A percentile compares a stretch with the other conserved stretches of the same genome.
Evolutionary conservation across 352 stramenopile species (phyloP).

Genomic region (Phytophthora aleatoria): DNA sequence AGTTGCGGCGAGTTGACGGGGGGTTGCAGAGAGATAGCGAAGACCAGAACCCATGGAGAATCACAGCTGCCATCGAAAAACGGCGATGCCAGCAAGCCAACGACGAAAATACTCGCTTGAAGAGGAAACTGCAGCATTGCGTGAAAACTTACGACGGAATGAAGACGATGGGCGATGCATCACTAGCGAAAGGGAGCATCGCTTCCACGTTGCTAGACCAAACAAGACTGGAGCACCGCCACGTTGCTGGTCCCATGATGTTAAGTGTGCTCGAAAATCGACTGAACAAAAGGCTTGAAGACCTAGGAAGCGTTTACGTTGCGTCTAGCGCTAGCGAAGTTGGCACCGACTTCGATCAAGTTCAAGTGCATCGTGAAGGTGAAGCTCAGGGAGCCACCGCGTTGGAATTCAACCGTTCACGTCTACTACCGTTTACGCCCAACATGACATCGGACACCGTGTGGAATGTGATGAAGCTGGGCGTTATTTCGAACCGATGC

Average conservation of each 20-base stretch:
- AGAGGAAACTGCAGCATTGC: not conserved
- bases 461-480: conserved; percentile 10
- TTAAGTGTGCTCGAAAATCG: not conserved
- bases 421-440: conserved; percentile 4
- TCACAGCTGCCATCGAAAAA: not conserved
- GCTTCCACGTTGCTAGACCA: not conserved
- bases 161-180: not conserved
- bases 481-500: not conserved
- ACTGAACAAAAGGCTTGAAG: not conserved
- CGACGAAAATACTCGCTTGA: not conserved
- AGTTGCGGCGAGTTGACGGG: not conserved
- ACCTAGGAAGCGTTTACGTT: not conserved
- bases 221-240: not conserved
- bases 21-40: not conserved
- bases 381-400: not conserved
- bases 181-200: not conserved
- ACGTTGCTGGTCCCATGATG: not conserved
- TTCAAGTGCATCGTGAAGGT: not conserved
- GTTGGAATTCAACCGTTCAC: conserved; percentile 6
- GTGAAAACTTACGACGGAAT: not conserved
- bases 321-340: not conserved
- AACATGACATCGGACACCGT: not conserved
- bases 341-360: conserved; percentile 3
- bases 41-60: not conserved
- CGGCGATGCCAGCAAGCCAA: not conserved